Base-by-base conservation (phyloP, 805 yeast species). In the Geotrichum ghanense region DNA sequence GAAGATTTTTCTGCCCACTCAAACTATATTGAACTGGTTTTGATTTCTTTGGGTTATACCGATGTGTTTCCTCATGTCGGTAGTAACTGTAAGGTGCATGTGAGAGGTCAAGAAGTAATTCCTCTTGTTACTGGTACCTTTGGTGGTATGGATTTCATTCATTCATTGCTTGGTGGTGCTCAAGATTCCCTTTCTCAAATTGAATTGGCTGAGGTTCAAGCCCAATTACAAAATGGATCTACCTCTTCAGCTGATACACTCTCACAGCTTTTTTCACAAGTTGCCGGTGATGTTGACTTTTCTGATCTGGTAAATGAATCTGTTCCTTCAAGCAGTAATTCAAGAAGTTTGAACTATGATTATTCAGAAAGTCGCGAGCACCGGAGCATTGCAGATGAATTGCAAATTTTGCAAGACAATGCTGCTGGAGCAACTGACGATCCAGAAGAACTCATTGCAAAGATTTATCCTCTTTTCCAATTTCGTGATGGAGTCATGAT, bases 21-120 rank as follows among this genome's bases (percentile, higher is more conserved):
- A 23, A 54, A 54, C 37, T 54, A 43, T 41, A 35, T 48, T 14
- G 58, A 54, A 44, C 48, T 55, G 9, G 48, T 43, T 2, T 47
- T 55, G 17, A 48, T 51, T 20, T 53, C 55, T 19, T 20, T 54
- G 45, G 58, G 58, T 12, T 24, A 42, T 24, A 47, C 34, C 20
- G 39, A 54, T 19, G 53, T 55, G 21, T 54, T 54, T 31, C 56
- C 58, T 17, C 57, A 56, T 22, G 59, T 55, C 12, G 58, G 58
- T 3, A 9, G 52, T 10, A 41, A 53, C 23, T 48, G 55, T n/a
- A 19, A 20, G 46, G 47, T 54, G 45, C 48, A 48, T 25, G 44
- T 55, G 16, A 24, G 50, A 3, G 56, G 56, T 7, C 49, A 53
- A 43, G 25, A 22, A 21, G 58, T 55, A n/a, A 55, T 43, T 20